A percentile compares a stretch with the other conserved stretches of the same genome.
Conservation (phyloP, 2,329 filamentous ascomycete species). For the Neocucurbitaria cava region DNA sequence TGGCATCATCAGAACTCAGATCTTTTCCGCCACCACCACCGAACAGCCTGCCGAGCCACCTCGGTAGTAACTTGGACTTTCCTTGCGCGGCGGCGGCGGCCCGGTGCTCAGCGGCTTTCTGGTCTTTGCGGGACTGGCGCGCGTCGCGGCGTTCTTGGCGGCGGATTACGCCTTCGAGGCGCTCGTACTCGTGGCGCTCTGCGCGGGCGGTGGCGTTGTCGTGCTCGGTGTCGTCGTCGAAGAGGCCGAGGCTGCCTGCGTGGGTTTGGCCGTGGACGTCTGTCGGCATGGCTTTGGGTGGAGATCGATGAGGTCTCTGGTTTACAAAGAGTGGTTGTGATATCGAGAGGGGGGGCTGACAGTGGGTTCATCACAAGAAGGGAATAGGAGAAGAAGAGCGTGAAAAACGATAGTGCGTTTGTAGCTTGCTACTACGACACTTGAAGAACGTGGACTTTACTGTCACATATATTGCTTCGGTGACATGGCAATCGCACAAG, state of each 20-base stretch:
- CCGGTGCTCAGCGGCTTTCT: slow-evolving; percentile 1
- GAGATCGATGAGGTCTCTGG: too few species aligned
- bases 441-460: neutral
- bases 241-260: slow-evolving; percentile 24
- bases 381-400: neutral
- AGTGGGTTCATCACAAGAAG: neutral
- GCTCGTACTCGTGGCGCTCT: slow-evolving; percentile 5
- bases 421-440: neutral
- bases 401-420: neutral
- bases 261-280: slow-evolving; percentile 15
- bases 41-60: neutral
- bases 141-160: neutral
- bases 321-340: neutral
- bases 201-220: neutral
- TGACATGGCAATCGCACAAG: neutral
- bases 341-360: neutral
- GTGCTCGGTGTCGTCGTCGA: slow-evolving; percentile 23
- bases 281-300: slow-evolving; percentile 3
- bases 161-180: slow-evolving; percentile 1
- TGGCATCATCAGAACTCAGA: neutral
- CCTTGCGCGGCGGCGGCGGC: neutral
- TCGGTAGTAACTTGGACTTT: neutral
- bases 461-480: neutral
- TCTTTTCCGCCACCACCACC: neutral
- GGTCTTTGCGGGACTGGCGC: slow-evolving; percentile 1